These are phyloP conservation scores for Trametes cubensis DNA, from an alignment of 768 basidiomycete genomes.

Conservation along the genomic window DNA sequence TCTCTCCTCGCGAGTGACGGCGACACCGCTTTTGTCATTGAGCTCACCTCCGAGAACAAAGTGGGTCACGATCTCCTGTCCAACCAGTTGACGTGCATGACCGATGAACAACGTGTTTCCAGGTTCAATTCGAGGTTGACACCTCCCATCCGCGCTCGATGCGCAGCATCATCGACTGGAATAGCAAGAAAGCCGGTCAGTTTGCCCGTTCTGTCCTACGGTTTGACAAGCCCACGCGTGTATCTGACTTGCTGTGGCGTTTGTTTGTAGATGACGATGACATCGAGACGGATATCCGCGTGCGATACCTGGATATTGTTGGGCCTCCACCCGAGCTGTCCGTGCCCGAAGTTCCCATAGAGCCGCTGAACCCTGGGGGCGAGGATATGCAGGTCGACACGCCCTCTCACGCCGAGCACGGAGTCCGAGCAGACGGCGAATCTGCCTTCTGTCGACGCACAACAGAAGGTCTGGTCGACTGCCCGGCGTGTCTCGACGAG, in stretches of 20 bases:
- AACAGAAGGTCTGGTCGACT: constrained; percentile 27
- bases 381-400: background rate
- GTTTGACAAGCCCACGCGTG: background rate
- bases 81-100: background rate
- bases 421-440: constrained; percentile 21
- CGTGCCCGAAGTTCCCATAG: constrained; percentile 10
- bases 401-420: constrained; percentile 20
- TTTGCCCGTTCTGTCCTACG: background rate
- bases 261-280: constrained; percentile 76
- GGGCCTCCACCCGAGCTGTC: background rate
- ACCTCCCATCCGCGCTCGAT: constrained; percentile 59
- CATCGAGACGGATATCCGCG: constrained; percentile 68
- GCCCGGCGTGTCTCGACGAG: constrained; percentile 28
- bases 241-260: background rate
- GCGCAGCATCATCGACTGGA: constrained; percentile 69
- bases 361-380: background rate
- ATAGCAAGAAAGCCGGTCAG: constrained; percentile 86
- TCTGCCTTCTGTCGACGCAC: constrained; percentile 25
- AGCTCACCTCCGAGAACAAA: constrained; percentile 82
- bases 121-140: constrained; percentile 79
- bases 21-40: constrained; percentile 73
- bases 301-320: constrained; percentile 40
- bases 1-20: constrained; percentile 79
- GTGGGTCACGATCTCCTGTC: constrained; percentile 39
- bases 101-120: constrained; percentile 8